Conservation (phyloP, 768 basidiomycete genomes). For the Phaeotremella skinneri region DNA sequence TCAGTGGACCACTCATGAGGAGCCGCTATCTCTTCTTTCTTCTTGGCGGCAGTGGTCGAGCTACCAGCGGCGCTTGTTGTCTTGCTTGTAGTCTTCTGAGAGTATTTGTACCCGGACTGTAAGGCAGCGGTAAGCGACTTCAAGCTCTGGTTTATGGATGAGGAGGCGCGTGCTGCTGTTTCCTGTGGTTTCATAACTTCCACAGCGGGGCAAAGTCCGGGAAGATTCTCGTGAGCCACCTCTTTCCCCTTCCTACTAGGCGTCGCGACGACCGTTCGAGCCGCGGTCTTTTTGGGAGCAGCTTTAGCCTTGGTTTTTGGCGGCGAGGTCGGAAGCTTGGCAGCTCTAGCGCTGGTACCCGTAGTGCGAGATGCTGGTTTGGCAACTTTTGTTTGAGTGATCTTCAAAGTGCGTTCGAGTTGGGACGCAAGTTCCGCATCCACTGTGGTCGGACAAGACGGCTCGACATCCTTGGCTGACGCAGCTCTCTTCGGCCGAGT, state of each 20-base stretch:
- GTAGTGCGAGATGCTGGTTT: background rate
- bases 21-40: background rate
- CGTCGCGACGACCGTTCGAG: background rate
- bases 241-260: background rate
- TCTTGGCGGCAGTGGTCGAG: background rate
- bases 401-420: background rate
- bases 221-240: background rate
- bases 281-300: background rate
- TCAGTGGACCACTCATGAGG: constrained; percentile 24
- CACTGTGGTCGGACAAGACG: background rate
- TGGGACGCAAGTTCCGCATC: background rate
- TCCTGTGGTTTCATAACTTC: too few species aligned
- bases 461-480: background rate
- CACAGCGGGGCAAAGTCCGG: background rate
- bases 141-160: constrained; percentile 18
- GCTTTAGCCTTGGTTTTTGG: background rate
- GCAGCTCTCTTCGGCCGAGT: too few species aligned
- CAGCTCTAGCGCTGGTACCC: background rate
- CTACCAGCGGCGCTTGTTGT: background rate
- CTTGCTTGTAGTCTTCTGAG: background rate
- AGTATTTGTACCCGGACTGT: constrained; percentile 23
- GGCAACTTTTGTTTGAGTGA: constrained; percentile 2
- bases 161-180: constrained; percentile 21
- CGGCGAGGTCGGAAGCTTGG: background rate
- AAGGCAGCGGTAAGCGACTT: constrained; percentile 15